phyloP scores from a whole-genome alignment of 2,329 filamentous ascomycete species.

The Pezicula radicicola region DNA sequence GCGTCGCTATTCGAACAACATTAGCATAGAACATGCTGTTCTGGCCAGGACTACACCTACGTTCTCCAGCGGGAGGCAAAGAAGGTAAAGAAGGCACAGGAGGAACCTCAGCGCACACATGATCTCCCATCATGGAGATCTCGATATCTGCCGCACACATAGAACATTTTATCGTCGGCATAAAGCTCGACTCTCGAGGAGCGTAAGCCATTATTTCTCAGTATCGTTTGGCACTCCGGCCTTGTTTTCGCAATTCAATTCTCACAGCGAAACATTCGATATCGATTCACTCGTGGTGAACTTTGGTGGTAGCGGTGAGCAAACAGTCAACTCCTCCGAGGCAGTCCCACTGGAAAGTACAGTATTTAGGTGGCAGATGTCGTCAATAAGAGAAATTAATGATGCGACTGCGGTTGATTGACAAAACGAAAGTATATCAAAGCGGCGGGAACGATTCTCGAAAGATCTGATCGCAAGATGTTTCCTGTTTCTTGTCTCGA shows the following conservation, averaged over 20 bases:
- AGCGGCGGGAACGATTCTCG: not conserved
- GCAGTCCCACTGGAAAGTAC: not conserved
- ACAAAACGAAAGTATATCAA: no score
- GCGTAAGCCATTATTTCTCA: slow-evolving; percentile 28
- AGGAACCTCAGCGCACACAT: slow-evolving; percentile 56
- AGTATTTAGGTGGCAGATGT: not conserved
- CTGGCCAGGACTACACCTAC: slow-evolving; percentile 24
- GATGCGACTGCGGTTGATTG: not conserved
- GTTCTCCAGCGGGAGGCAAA: slow-evolving; percentile 41
- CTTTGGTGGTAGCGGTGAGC: no score
- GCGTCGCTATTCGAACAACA: slow-evolving; percentile 20
- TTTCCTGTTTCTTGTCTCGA: slow-evolving; percentile 3
- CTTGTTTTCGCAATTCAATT: slow-evolving; percentile 3
- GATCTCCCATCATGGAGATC: slow-evolving; percentile 83
- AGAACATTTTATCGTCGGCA: slow-evolving; percentile 87
- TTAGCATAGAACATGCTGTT: slow-evolving; percentile 1
- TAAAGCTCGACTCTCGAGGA: slow-evolving; percentile 56
- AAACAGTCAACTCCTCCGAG: no score
- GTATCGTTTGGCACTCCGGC: slow-evolving; percentile 5
- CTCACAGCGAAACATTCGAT: not conserved
- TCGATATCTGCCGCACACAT: slow-evolving; percentile 74
- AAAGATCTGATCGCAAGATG: not conserved
- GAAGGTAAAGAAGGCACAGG: no score
- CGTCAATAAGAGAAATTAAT: not conserved
- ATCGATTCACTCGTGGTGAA: no score